phyloP scores from a whole-genome alignment of 2,329 filamentous ascomycete genomes.

The Epichloe baconii region DNA sequence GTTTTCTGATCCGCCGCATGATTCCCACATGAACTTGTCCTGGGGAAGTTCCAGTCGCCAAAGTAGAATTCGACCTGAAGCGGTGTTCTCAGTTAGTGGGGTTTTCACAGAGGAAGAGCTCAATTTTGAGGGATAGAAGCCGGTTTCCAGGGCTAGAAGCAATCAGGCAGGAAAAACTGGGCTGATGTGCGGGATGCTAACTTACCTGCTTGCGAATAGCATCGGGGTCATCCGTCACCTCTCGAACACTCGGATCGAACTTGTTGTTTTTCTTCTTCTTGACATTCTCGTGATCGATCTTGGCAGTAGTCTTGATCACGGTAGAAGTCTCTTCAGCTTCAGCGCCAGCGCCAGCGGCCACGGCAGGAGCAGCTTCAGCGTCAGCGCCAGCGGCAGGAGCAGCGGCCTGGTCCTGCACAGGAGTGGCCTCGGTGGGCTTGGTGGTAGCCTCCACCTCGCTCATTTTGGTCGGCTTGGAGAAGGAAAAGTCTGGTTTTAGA shows the following conservation, averaged over 20 bases:
- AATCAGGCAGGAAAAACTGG: no score
- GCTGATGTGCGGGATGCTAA: background rate
- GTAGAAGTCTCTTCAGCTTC: slow-evolving; percentile 9
- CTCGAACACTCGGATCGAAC: slow-evolving; percentile 53
- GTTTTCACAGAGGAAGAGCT: background rate
- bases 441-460: slow-evolving; percentile 12
- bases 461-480: slow-evolving; percentile 2
- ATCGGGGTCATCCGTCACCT: slow-evolving; percentile 62
- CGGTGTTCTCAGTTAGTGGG: background rate
- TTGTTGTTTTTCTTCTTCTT: slow-evolving; percentile 44
- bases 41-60: slow-evolving; percentile 79
- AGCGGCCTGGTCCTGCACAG: slow-evolving; percentile 14
- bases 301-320: slow-evolving; percentile 33
- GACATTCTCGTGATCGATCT: slow-evolving; percentile 24
- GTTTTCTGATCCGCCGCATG: slow-evolving; percentile 68
- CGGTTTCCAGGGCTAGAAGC: background rate
- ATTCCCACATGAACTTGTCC: slow-evolving; percentile 76
- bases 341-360: slow-evolving; percentile 12
- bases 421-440: slow-evolving; percentile 13
- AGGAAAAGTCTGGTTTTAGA: background rate
- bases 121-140: background rate
- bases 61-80: slow-evolving; percentile 88
- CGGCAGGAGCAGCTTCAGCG: slow-evolving; percentile 8
- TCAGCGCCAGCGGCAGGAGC: slow-evolving; percentile 7
- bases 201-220: slow-evolving; percentile 74